Evolutionary conservation across 352 stramenopile genomes (phyloP), one percentile per base, ranked within the genome.

Genomic region (Pythium brachiatum): DNA sequence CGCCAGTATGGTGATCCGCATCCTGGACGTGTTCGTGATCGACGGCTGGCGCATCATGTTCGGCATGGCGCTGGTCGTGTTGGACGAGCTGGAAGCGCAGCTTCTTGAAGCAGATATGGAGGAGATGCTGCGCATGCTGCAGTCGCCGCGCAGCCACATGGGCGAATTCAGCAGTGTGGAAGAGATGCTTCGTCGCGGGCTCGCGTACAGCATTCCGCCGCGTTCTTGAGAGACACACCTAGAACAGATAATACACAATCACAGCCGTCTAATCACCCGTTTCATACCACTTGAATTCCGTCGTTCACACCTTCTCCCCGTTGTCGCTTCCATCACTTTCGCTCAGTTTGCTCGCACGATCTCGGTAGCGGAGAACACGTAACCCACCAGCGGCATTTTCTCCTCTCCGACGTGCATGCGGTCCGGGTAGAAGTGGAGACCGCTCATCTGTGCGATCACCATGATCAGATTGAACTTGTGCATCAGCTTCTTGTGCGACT

Each of bases 41-140:
- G 85, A 94, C 57, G 81, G 85, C 11, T 91, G 83, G 79, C 79
- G 85, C 20, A 79, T 90, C 25, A 82, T 94, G 23, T 87, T 91
- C 58, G 89, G 82, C 41, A 82, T 92, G 64, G 85, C 79, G 9
- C 68, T 94, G 16, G 85, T 92, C 2, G 85, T 94, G 25, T 70
- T 94, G 2, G 80, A 94, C 59, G 78, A 91, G 25, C 70, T 94
- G 7, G 73, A 86, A 27, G 61, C 73, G 18, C 57, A 77, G 32
- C 69, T 94, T 7, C 58, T 89, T 18, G 57, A 60, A 15, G 69
- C 69, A 26, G 81, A 94, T 20, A 77, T 94, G 56, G 85, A 94
- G 39, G 72, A 73, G 11, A 91, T 92, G 47, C 54, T 92, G 31
- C 74, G 73, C 9, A 70, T 92, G 2, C 70, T 94, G 18, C 83